Conservation (phyloP, 169 alveolate genomes). For the Cryptosporidium andersoni region DNA sequence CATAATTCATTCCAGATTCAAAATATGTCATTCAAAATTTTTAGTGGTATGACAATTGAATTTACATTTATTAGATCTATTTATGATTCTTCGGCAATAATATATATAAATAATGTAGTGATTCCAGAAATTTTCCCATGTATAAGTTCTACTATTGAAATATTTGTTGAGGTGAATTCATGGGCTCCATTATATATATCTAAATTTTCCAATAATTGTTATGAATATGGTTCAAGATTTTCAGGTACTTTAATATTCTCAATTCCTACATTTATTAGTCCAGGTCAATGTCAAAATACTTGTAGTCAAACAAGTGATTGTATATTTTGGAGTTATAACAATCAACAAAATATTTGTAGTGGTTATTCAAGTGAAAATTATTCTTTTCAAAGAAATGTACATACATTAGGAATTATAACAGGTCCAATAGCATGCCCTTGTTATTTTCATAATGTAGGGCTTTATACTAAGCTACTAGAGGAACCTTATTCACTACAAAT, state of each 20-base stretch:
- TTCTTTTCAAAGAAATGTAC: constrained; percentile 49
- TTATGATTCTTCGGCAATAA: constrained; percentile 33
- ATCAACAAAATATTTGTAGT: constrained; percentile 42
- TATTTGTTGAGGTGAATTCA: constrained; percentile 35
- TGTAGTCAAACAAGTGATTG: constrained; percentile 61
- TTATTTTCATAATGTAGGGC: constrained; percentile 48
- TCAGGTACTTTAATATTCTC: constrained; percentile 41
- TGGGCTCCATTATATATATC: constrained; percentile 69
- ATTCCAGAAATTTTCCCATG: constrained; percentile 44
- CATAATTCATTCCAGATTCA: not conserved
- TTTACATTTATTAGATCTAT: constrained; percentile 50
- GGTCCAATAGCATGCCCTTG: constrained; percentile 70
- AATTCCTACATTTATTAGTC: constrained; percentile 67
- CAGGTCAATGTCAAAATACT: constrained; percentile 57
- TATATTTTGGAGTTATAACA: constrained; percentile 57
- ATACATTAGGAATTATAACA: constrained; percentile 39
- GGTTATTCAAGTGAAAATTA: constrained; percentile 61
- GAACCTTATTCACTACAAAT: constrained; percentile 11
- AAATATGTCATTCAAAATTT: constrained; percentile 16
- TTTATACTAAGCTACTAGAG: constrained; percentile 28
- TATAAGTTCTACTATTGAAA: constrained; percentile 7
- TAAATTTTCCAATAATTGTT: constrained; percentile 39
- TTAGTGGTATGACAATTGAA: constrained; percentile 47
- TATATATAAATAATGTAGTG: constrained; percentile 27
- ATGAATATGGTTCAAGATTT: constrained; percentile 67